Percentiles rank a stretch among this genome's conserved stretches.
Evolutionary conservation across 108 stramenopile species (phyloP).

Genomic region (Nannochloropsis granulata): DNA sequence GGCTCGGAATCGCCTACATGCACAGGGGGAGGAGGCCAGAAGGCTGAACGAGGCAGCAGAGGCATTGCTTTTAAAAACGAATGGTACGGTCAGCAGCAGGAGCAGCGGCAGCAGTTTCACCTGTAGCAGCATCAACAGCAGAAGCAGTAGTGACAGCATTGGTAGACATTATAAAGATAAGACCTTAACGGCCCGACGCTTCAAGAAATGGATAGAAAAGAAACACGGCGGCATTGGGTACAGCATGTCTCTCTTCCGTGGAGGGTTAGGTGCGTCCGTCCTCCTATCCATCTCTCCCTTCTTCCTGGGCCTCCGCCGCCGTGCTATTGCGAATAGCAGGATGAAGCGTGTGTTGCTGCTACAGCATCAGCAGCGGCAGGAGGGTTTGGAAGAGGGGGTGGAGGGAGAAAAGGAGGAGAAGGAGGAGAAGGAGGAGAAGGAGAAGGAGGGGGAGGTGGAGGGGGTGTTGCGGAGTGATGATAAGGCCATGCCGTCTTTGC

Average conservation of each 20-base stretch:
- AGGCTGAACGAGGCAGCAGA: background rate
- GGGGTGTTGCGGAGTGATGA: no score
- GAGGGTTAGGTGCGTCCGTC: background rate
- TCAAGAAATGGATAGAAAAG: background rate
- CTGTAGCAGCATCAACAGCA: background rate
- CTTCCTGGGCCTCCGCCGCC: background rate
- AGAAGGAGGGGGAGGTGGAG: no score
- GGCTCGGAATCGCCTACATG: background rate
- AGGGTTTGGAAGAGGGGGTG: no score
- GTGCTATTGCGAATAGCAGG: no score
- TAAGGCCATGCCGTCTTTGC: no score
- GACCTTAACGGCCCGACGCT: background rate
- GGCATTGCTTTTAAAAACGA: background rate
- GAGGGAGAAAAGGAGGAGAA: no score
- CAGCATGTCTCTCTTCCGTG: background rate
- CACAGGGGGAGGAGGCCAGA: background rate
- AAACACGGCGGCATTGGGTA: background rate
- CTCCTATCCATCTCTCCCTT: background rate
- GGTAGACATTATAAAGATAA: no score
- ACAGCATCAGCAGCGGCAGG: no score
- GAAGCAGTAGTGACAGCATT: background rate
- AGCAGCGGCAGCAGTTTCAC: background rate
- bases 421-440: no score
- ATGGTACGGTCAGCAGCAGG: background rate
- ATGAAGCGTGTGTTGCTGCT: no score